Percentiles rank a stretch among this genome's conserved stretches.
Evolutionary conservation across 2,329 filamentous ascomycete genomes (phyloP).

Genomic region (Calonectria fujianensis): DNA sequence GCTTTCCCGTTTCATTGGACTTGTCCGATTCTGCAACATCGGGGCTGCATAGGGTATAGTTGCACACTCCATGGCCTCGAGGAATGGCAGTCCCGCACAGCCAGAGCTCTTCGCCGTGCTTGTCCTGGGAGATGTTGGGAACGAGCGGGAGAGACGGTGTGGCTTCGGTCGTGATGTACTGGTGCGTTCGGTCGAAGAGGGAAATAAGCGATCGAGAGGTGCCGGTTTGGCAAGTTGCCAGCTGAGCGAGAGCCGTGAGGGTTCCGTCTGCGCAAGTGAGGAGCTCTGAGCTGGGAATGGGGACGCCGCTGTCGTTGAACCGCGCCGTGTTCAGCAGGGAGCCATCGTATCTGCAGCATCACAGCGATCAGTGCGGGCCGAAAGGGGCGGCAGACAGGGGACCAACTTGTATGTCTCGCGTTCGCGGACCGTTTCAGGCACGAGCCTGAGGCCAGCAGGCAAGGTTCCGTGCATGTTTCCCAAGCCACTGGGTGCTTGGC

Average conservation of each 20-base stretch:
- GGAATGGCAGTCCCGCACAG: slow-evolving; percentile 59
- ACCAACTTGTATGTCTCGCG: slow-evolving; percentile 25
- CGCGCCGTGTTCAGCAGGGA: slow-evolving; percentile 16
- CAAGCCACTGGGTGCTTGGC: slow-evolving; percentile 23
- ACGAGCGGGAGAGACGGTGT: slow-evolving; percentile 63
- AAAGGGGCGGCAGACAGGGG: not conserved
- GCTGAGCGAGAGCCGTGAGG: slow-evolving; percentile 70
- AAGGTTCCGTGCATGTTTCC: slow-evolving; percentile 15
- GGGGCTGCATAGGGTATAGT: slow-evolving; percentile 49
- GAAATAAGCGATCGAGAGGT: slow-evolving; percentile 68
- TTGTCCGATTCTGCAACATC: not conserved
- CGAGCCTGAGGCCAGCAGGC: slow-evolving; percentile 20
- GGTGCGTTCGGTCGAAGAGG: slow-evolving; percentile 68
- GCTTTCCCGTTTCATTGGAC: not conserved
- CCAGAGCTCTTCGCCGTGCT: slow-evolving; percentile 47
- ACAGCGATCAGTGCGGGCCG: not conserved
- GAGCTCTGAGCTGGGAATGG: slow-evolving; percentile 52
- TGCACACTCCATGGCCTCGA: slow-evolving; percentile 55
- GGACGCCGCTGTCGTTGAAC: slow-evolving; percentile 48
- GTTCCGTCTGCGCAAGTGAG: slow-evolving; percentile 59
- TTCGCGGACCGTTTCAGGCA: slow-evolving; percentile 14
- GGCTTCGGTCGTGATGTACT: slow-evolving; percentile 72
- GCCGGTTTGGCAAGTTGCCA: slow-evolving; percentile 66
- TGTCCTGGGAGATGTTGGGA: slow-evolving; percentile 41
- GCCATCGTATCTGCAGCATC: slow-evolving; percentile 11